phyloP scores from a whole-genome alignment of 345 rosid species.

The Populus simonii region DNA sequence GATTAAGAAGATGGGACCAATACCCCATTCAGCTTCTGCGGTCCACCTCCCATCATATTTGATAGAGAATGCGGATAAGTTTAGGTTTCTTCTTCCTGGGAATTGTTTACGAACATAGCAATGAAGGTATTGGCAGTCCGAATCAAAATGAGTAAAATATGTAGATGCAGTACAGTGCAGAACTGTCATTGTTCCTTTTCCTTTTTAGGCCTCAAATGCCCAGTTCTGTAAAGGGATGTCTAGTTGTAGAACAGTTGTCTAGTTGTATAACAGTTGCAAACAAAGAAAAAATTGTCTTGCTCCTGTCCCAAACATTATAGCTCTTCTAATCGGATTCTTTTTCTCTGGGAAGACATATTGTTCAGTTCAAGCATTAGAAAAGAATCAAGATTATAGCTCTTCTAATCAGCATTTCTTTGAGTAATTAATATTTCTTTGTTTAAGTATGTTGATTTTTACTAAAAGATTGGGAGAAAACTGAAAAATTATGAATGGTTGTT shows the following conservation, averaged over 20 bases:
- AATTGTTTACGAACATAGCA: constrained; percentile 54
- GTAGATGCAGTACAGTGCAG: not conserved
- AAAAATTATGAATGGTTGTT: too few species aligned
- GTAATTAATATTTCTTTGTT: too few species aligned
- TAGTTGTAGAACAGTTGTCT: not conserved
- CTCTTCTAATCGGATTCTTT: too few species aligned
- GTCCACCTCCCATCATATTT: constrained; percentile 86
- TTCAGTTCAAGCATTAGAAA: too few species aligned
- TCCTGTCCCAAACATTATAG: too few species aligned
- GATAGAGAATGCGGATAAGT: constrained; percentile 70
- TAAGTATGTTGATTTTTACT: too few species aligned
- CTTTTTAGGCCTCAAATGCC: not conserved
- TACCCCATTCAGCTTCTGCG: constrained; percentile 73
- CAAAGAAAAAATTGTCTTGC: not conserved
- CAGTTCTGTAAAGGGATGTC: not conserved
- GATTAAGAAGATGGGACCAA: constrained; percentile 80
- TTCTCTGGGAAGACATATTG: not conserved
- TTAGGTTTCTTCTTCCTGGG: constrained; percentile 84
- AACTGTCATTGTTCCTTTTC: not conserved
- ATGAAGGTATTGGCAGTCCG: not conserved
- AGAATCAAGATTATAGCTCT: too few species aligned
- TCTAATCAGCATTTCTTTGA: too few species aligned
- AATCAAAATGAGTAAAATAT: not conserved
- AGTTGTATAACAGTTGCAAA: not conserved
- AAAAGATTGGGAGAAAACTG: too few species aligned